Evolutionary conservation across 2,329 filamentous ascomycete genomes (phyloP), one percentile per base, ranked within the genome.

Genomic region (Clarireedia sp.): DNA sequence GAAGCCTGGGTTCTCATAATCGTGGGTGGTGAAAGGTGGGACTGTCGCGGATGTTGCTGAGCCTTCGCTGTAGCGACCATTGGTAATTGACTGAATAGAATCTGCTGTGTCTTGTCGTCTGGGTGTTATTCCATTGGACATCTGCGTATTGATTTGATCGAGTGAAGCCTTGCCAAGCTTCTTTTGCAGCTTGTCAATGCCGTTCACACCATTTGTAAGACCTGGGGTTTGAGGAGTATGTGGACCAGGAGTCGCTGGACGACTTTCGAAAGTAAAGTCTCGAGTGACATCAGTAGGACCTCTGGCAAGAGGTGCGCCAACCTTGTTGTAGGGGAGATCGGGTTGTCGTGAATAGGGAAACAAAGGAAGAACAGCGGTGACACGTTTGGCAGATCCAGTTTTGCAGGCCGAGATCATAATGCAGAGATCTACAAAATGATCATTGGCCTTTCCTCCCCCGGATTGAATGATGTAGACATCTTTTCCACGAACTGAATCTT

Each of bases 331-430:
- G 17, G 94, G 94, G 59, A 96, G 84, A 69, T 99, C 94, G 63
- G 90, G 92, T 72, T 99, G 94, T 66, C 94, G 82, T 58, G 90
- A 96, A 76, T 99, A 99, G 1, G 94, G 94, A 73, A 99, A 99
- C 54, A 97, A 80, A 40, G 94, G 94, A 48, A 96, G 83, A 47
- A 99, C 90, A 53, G 90, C 94, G 43, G 92, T 97, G 66, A 99
- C 90, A 66, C 90, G 82, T 71, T 88, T 90, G 29, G 94, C 94
- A 41, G 91, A 96, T 64, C 90, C 90, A 12, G 88, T 84, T 74
- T 96, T 95, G 82, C 94, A 97, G 59, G 94, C 94, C n/a, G 90
- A 95, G 66, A 97, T 92, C 75, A 94, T 96, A 74, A 97, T 96
- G 71, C 95, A 88, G 49, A 97, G 84, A 70, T 99, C 94, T 76